Evolutionary conservation across 768 basidiomycete genomes (phyloP).

Genomic region (Boletus rubescentipes): DNA sequence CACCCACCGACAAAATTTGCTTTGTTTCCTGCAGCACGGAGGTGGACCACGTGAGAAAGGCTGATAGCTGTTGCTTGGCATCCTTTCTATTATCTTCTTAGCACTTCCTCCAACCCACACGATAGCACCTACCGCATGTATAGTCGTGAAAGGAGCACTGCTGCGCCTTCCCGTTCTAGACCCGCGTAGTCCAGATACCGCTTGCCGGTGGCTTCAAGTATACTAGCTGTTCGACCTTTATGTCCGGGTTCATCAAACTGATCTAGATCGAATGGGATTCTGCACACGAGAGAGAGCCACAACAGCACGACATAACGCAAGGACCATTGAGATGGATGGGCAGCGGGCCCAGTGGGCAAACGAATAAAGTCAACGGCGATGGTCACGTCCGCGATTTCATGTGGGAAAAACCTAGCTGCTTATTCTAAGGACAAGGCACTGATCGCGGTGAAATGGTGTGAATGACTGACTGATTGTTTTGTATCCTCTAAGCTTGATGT

Average conservation of each 20-base stretch:
- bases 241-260: conserved; percentile 71
- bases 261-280: conserved; percentile 88
- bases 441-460: neutral
- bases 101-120: neutral
- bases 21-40: conserved; percentile 37
- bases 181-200: conserved; percentile 64
- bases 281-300: conserved; percentile 94
- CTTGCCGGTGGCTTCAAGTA: conserved; percentile 60
- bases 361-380: conserved; percentile 69
- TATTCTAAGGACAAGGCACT: conserved; percentile 19
- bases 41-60: conserved; percentile 52
- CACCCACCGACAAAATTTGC: conserved; percentile 52
- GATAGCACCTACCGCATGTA: conserved; percentile 64
- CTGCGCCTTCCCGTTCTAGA: conserved; percentile 82
- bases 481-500: conserved; percentile 85
- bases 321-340: conserved; percentile 61
- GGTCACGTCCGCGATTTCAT: conserved; percentile 80
- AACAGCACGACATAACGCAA: conserved; percentile 80
- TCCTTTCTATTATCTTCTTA: conserved; percentile 50
- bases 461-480: conserved; percentile 81
- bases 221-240: conserved; percentile 52
- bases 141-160: conserved; percentile 74
- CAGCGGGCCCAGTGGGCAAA: conserved; percentile 42
- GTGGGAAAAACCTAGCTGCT: conserved; percentile 90
- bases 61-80: conserved; percentile 44